phyloP scores from a whole-genome alignment of 345 rosid species.

The Eucalyptus melliodora region DNA sequence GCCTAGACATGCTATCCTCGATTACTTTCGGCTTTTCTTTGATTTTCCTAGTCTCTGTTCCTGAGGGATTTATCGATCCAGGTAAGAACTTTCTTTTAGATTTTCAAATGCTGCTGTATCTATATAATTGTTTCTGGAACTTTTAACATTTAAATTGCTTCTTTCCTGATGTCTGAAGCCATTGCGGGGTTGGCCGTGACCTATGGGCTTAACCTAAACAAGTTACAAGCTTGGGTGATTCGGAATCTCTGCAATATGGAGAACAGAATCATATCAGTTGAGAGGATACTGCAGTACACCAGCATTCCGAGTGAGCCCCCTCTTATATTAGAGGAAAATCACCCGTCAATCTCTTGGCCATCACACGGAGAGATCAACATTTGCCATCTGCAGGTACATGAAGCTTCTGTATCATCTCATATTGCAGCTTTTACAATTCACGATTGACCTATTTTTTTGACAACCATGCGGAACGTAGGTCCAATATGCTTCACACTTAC shows the following conservation, averaged over 20 bases:
- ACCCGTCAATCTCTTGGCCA: conserved; percentile 59
- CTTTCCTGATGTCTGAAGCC: conserved; percentile 14
- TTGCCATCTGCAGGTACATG: conserved; percentile 43
- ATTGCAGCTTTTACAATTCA: background rate
- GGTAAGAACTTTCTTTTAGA: conserved; percentile 11
- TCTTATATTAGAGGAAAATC: conserved; percentile 44
- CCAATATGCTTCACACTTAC: conserved; percentile 71
- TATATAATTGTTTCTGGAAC: background rate
- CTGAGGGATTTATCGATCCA: conserved; percentile 52
- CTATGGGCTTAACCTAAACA: conserved; percentile 70
- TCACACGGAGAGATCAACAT: conserved; percentile 42
- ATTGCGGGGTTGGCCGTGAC: conserved; percentile 84
- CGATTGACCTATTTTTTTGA: background rate
- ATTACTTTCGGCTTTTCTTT: conserved; percentile 62
- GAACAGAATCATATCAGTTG: conserved; percentile 81
- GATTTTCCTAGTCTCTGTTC: conserved; percentile 50
- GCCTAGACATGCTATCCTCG: conserved; percentile 61
- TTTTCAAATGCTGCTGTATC: background rate
- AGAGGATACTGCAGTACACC: conserved; percentile 75
- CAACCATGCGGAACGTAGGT: conserved; percentile 22
- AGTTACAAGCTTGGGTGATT: conserved; percentile 50
- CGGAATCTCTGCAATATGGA: conserved; percentile 60
- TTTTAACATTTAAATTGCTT: background rate
- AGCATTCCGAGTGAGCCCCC: conserved; percentile 67
- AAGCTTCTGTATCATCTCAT: background rate